Evolutionary conservation across 768 basidiomycete species (phyloP).

Genomic region (Naematelia aurantialba): DNA sequence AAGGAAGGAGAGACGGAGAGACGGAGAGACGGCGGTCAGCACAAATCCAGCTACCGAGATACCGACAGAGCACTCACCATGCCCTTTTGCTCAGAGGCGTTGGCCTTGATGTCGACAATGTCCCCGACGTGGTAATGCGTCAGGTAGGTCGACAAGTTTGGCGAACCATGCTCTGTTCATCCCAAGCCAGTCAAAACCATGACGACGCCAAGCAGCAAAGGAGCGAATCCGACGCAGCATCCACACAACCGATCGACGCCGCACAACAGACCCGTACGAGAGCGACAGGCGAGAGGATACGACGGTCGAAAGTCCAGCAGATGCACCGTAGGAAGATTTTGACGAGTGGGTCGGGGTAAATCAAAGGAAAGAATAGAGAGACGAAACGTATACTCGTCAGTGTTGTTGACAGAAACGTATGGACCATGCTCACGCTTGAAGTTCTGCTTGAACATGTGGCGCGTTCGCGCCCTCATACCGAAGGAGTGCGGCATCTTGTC

Average conservation of each 20-base stretch:
- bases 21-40: background rate
- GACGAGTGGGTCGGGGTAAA: background rate
- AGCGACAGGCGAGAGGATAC: too few species aligned
- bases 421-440: slow-evolving; percentile 77
- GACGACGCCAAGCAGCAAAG: slow-evolving; percentile 6
- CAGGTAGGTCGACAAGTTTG: slow-evolving; percentile 88
- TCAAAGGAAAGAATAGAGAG: background rate
- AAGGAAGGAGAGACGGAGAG: background rate
- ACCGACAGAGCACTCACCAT: slow-evolving; percentile 65
- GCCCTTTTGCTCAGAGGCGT: slow-evolving; percentile 98
- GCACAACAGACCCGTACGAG: too few species aligned
- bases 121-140: slow-evolving; percentile 92
- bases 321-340: background rate
- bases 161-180: slow-evolving; percentile 73
- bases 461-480: slow-evolving; percentile 99
- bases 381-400: too few species aligned
- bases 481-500: slow-evolving; percentile 93
- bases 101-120: slow-evolving; percentile 99
- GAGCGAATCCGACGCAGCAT: slow-evolving; percentile 5
- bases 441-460: slow-evolving; percentile 98
- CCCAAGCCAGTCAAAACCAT: slow-evolving; percentile 5
- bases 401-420: too few species aligned
- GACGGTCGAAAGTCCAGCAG: too few species aligned
- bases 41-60: background rate
- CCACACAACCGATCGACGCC: too few species aligned